phyloP scores from a whole-genome alignment of 805 yeast genomes.

The Yamadazyma insecticola region DNA sequence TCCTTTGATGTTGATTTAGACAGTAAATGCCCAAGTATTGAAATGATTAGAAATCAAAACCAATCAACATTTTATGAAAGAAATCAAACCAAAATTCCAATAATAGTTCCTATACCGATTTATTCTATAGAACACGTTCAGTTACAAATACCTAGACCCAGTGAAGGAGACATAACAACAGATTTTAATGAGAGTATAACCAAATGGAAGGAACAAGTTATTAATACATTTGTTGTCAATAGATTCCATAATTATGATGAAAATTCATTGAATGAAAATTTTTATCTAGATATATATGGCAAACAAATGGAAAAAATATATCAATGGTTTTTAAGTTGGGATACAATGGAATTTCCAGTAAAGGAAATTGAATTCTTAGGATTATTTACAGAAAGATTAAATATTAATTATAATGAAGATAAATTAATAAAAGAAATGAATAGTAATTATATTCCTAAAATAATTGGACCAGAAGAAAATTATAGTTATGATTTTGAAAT shows the following conservation, averaged over 20 bases:
- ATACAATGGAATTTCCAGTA: constrained; percentile 11
- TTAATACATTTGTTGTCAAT: constrained; percentile 27
- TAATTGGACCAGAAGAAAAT: constrained; percentile 1
- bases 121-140: constrained; percentile 13
- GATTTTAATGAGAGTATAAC: constrained; percentile 18
- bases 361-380: constrained; percentile 13
- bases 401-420: constrained; percentile 17
- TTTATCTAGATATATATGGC: constrained; percentile 25
- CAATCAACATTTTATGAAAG: constrained; percentile 4
- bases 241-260: constrained; percentile 12
- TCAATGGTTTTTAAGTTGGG: constrained; percentile 25
- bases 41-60: constrained; percentile 20
- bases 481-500: constrained; percentile 10
- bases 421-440: constrained; percentile 18
- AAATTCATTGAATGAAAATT: constrained; percentile 10
- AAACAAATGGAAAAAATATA: constrained; percentile 18
- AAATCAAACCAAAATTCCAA: constrained; percentile 21
- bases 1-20: constrained; percentile 34
- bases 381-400: constrained; percentile 16
- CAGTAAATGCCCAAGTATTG: constrained; percentile 30
- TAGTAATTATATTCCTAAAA: constrained; percentile 10
- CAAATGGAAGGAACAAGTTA: constrained; percentile 28
- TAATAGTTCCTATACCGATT: constrained; percentile 31
- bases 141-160: constrained; percentile 13
- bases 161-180: no score